Percentiles rank a stretch among this genome's conserved stretches.
These are phyloP conservation scores for Amyloporia xantha DNA, from an alignment of 768 basidiomycete genomes.

Conservation along the genomic window DNA sequence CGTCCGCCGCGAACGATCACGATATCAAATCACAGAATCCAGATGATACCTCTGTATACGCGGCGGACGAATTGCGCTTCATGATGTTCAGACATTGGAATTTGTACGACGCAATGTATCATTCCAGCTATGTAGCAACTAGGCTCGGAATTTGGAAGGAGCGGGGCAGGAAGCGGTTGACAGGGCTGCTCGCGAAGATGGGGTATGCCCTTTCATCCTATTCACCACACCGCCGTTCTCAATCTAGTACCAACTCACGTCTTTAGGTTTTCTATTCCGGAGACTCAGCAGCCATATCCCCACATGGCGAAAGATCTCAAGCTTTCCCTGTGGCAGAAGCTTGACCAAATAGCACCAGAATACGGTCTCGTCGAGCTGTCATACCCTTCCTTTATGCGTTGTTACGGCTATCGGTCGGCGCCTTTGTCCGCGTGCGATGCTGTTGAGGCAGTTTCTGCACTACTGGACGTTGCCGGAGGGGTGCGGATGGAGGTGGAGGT, in stretches of 20 bases:
- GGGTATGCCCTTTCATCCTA: slow-evolving; percentile 51
- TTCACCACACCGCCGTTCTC: not conserved
- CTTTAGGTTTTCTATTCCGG: slow-evolving; percentile 81
- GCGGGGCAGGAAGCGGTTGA: slow-evolving; percentile 79
- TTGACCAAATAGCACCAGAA: slow-evolving; percentile 87
- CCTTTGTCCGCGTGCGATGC: slow-evolving; percentile 90
- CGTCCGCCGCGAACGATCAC: slow-evolving; percentile 29
- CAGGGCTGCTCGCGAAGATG: slow-evolving; percentile 95
- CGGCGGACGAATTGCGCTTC: slow-evolving; percentile 88
- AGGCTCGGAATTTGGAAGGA: slow-evolving; percentile 98
- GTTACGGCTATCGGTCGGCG: slow-evolving; percentile 83
- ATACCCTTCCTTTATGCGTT: slow-evolving; percentile 90
- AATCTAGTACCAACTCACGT: not conserved
- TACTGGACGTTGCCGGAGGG: slow-evolving; percentile 88
- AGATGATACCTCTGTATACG: slow-evolving; percentile 77
- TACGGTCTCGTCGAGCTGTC: slow-evolving; percentile 91
- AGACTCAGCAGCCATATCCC: slow-evolving; percentile 88
- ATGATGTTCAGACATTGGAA: slow-evolving; percentile 97
- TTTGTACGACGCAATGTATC: slow-evolving; percentile 95
- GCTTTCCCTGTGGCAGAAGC: slow-evolving; percentile 65
- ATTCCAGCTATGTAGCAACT: slow-evolving; percentile 92
- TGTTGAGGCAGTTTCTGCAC: slow-evolving; percentile 80
- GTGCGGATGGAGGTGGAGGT: slow-evolving; percentile 87
- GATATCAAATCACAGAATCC: slow-evolving; percentile 55
- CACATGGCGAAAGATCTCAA: slow-evolving; percentile 98